A percentile compares a stretch with the other conserved stretches of the same genome.
These are phyloP conservation scores for Seiridium cupressi DNA, from an alignment of 2,329 filamentous ascomycete genomes.

Conservation along the genomic window DNA sequence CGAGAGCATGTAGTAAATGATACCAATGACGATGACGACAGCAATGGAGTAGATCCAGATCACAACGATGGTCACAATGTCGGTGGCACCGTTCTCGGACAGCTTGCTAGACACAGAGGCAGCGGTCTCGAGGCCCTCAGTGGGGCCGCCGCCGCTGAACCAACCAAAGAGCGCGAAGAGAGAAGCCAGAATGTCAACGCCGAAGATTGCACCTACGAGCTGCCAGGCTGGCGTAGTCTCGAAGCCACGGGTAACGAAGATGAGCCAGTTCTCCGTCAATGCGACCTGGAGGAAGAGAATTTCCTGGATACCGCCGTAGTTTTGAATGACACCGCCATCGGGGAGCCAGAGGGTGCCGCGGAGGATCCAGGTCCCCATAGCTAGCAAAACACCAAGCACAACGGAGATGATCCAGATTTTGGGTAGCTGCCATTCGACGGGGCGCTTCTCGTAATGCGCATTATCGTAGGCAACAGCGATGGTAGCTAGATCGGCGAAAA, in stretches of 20 bases:
- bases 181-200: slow-evolving; percentile 66
- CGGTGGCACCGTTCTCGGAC: slow-evolving; percentile 48
- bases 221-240: slow-evolving; percentile 70
- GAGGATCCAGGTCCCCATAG: slow-evolving; percentile 65
- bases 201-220: slow-evolving; percentile 64
- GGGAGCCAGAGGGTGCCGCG: slow-evolving; percentile 64
- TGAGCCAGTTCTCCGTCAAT: slow-evolving; percentile 74
- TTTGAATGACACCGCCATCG: slow-evolving; percentile 69
- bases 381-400: slow-evolving; percentile 63
- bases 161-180: slow-evolving; percentile 71
- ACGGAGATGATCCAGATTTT: slow-evolving; percentile 74
- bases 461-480: slow-evolving; percentile 74
- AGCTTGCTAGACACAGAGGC: slow-evolving; percentile 26
- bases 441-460: slow-evolving; percentile 66
- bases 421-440: slow-evolving; percentile 71
- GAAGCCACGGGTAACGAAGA: slow-evolving; percentile 73
- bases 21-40: slow-evolving; percentile 50
- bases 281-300: slow-evolving; percentile 73
- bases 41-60: slow-evolving; percentile 52
- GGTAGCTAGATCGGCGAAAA: slow-evolving; percentile 72
- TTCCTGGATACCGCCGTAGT: slow-evolving; percentile 71
- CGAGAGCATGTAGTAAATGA: slow-evolving; percentile 47
- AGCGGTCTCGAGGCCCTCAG: slow-evolving; percentile 39
- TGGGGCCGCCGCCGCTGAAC: slow-evolving; percentile 48
- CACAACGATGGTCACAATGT: slow-evolving; percentile 53